Conservation (phyloP, 1,284 basidiomycete species). For the Ganoderma lingzhi region DNA sequence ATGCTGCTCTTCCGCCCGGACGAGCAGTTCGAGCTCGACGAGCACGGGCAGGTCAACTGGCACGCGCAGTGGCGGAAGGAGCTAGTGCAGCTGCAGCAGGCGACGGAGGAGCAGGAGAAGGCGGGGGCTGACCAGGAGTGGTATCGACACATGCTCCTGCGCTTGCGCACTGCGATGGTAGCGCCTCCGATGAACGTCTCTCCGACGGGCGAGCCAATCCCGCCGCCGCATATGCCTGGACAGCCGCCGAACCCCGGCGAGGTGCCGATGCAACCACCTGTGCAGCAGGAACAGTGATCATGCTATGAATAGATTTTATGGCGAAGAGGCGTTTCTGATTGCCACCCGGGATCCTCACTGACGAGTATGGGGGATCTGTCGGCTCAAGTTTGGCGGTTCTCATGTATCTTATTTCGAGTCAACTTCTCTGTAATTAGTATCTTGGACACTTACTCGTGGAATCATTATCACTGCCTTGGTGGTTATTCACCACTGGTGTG, state of each 20-base stretch:
- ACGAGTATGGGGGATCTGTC: not conserved
- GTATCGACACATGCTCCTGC: constrained; percentile 83
- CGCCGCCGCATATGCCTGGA: constrained; percentile 37
- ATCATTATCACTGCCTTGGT: not conserved
- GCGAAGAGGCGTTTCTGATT: not conserved
- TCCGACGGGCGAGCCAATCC: constrained; percentile 60
- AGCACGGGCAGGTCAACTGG: constrained; percentile 82
- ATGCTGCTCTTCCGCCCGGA: constrained; percentile 67
- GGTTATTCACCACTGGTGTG: not conserved
- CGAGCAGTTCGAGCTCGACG: constrained; percentile 74
- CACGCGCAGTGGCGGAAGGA: constrained; percentile 80
- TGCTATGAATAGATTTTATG: not conserved
- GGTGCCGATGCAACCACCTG: constrained; percentile 31
- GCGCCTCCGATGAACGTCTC: constrained; percentile 65
- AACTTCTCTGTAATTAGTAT: constrained; percentile 21
- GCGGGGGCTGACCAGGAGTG: constrained; percentile 79
- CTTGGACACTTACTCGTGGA: not conserved
- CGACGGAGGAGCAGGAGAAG: constrained; percentile 82
- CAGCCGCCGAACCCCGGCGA: constrained; percentile 38
- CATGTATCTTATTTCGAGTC: constrained; percentile 25
- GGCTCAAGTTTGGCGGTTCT: not conserved
- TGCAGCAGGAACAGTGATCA: constrained; percentile 29
- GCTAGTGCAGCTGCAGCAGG: constrained; percentile 71
- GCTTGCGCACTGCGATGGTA: constrained; percentile 74
- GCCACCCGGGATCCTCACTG: constrained; percentile 13